These are phyloP conservation scores for Paspalum notatum DNA, from an alignment of 176 grass and related monocot genomes.

Conservation along the genomic window DNA sequence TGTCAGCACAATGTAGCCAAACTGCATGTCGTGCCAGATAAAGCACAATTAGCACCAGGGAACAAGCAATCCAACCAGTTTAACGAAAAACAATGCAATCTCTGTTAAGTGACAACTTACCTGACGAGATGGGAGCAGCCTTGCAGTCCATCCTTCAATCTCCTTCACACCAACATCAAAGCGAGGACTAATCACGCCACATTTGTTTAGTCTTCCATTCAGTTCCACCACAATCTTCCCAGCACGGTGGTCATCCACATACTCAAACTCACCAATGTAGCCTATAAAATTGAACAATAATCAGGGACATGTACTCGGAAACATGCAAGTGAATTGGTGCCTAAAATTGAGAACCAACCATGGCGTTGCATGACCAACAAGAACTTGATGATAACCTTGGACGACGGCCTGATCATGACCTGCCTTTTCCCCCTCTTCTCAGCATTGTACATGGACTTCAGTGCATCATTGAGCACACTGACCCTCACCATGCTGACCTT, in stretches of 20 bases:
- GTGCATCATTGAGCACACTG: constrained; percentile 76
- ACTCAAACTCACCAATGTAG: constrained; percentile 81
- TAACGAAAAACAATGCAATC: background rate
- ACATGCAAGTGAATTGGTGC: background rate
- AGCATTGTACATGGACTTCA: constrained; percentile 90
- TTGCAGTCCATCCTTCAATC: constrained; percentile 70
- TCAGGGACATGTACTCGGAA: background rate
- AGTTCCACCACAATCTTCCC: constrained; percentile 77
- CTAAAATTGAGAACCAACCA: constrained; percentile 35
- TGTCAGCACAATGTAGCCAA: constrained; percentile 74
- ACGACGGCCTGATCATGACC: constrained; percentile 78
- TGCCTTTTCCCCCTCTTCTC: constrained; percentile 82
- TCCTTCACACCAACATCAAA: constrained; percentile 83
- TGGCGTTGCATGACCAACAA: constrained; percentile 83
- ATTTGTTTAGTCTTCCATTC: constrained; percentile 80
- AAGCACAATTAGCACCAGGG: background rate
- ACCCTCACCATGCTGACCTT: constrained; percentile 68
- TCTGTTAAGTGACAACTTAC: background rate
- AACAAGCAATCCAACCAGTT: background rate
- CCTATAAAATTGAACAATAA: constrained; percentile 22
- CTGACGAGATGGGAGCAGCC: constrained; percentile 72
- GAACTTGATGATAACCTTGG: constrained; percentile 86
- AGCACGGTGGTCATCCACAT: constrained; percentile 69
- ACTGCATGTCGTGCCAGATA: constrained; percentile 39
- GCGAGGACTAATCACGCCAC: constrained; percentile 76